These are phyloP conservation scores for Xylariaceae sp. DNA, from an alignment of 2,329 filamentous ascomycete species.

Conservation along the genomic window DNA sequence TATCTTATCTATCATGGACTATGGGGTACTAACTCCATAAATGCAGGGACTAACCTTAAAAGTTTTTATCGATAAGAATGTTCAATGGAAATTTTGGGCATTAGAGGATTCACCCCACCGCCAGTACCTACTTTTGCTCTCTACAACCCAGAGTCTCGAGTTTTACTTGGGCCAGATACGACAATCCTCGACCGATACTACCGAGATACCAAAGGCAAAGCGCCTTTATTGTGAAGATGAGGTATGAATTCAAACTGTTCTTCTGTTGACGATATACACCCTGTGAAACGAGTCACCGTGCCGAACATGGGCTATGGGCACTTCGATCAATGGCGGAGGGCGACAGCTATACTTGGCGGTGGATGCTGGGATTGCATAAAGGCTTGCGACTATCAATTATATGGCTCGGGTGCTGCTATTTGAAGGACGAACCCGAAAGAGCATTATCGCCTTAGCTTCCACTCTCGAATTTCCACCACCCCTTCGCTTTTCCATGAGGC, in stretches of 20 bases:
- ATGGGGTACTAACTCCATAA: background rate
- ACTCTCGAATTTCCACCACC: background rate
- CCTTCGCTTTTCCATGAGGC: background rate
- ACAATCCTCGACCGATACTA: slow-evolving; percentile 13
- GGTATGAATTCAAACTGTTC: slow-evolving; percentile 34
- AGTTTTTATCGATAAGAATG: slow-evolving; percentile 23
- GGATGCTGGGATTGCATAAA: background rate
- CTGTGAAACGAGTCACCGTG: slow-evolving; percentile 9
- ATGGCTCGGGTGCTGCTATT: background rate
- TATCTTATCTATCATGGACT: slow-evolving; percentile 12
- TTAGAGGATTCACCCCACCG: slow-evolving; percentile 21
- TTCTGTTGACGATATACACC: background rate
- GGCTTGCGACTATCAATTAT: background rate
- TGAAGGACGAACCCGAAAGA: background rate
- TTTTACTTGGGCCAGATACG: slow-evolving; percentile 3
- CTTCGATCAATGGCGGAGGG: background rate
- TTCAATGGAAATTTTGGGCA: slow-evolving; percentile 26
- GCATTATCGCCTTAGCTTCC: background rate
- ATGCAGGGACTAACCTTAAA: slow-evolving; percentile 7
- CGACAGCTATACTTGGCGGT: background rate
- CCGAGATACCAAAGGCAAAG: slow-evolving; percentile 1
- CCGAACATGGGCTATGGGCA: background rate
- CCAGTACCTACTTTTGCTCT: slow-evolving; percentile 19
- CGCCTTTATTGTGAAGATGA: slow-evolving; percentile 36
- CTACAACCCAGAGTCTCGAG: slow-evolving; percentile 3